Percentiles rank a stretch among this genome's conserved stretches.
Conservation (phyloP, 768 basidiomycete genomes). For the Pleurotus djamor region DNA sequence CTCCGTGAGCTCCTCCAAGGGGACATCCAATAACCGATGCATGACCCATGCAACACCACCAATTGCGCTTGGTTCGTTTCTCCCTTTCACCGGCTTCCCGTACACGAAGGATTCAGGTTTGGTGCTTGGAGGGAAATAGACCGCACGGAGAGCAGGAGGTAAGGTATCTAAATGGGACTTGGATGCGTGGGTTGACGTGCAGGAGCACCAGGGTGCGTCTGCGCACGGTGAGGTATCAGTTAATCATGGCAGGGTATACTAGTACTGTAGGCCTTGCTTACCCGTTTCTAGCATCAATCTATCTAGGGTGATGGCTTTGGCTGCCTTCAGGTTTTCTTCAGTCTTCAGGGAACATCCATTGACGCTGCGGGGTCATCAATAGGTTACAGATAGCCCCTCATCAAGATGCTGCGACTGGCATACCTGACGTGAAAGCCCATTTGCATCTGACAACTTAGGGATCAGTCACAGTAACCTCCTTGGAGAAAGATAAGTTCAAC, state of each 20-base stretch:
- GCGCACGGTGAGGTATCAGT: background rate
- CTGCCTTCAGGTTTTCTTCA: constrained; percentile 54
- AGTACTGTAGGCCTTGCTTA: constrained; percentile 23
- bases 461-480: no score
- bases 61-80: constrained; percentile 69
- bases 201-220: constrained; percentile 78
- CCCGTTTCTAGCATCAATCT: constrained; percentile 76
- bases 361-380: constrained; percentile 31
- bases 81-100: constrained; percentile 69
- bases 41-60: constrained; percentile 77
- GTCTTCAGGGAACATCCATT: constrained; percentile 83
- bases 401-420: background rate
- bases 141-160: constrained; percentile 37
- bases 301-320: constrained; percentile 55
- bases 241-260: background rate
- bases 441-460: constrained; percentile 39
- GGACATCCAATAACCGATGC: constrained; percentile 37
- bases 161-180: constrained; percentile 45
- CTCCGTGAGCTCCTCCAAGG: constrained; percentile 55
- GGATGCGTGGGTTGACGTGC: constrained; percentile 66
- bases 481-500: constrained; percentile 15
- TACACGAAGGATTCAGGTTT: constrained; percentile 56
- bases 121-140: constrained; percentile 50
- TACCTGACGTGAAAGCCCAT: constrained; percentile 74
- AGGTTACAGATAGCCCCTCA: background rate